Conservation (phyloP, 306 rosid species). For the Pterocarpus macrocarpus region DNA sequence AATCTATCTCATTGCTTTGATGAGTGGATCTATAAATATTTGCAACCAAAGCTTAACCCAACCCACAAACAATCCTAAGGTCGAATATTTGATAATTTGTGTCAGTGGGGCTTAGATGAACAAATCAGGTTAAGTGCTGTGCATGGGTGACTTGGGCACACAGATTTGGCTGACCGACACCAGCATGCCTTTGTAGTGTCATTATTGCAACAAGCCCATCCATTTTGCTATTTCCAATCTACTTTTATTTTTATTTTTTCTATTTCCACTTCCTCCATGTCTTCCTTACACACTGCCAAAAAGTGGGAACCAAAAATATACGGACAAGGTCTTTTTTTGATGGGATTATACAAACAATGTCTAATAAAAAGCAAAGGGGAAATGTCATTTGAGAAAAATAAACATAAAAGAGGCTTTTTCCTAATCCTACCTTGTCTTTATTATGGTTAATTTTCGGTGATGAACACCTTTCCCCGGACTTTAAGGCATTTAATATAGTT, state of each 20-base stretch:
- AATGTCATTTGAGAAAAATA: not conserved
- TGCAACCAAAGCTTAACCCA: too few relatives aligned
- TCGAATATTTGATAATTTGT: too few relatives aligned
- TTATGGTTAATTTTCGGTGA: slow-evolving; percentile 1
- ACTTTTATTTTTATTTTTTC: not conserved
- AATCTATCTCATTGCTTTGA: too few relatives aligned
- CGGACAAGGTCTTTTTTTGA: not conserved
- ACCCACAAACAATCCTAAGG: too few relatives aligned
- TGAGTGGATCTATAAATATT: too few relatives aligned
- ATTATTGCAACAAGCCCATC: not conserved
- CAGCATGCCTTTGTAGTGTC: not conserved
- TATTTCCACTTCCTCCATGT: not conserved
- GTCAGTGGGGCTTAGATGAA: too few relatives aligned
- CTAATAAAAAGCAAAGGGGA: not conserved
- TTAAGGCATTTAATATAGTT: slow-evolving; percentile 32
- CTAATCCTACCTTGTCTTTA: slow-evolving; percentile 1
- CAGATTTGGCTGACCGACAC: not conserved
- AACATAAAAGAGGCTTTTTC: not conserved
- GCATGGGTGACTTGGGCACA: not conserved
- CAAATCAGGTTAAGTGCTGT: not conserved
- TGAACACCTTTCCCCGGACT: slow-evolving; percentile 37
- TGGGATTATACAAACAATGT: not conserved
- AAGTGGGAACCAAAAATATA: not conserved
- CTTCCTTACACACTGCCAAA: not conserved
- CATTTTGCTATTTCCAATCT: not conserved